Conservation (phyloP, 192 early-diverging fungal genomes). For the Backusella macrospora region DNA sequence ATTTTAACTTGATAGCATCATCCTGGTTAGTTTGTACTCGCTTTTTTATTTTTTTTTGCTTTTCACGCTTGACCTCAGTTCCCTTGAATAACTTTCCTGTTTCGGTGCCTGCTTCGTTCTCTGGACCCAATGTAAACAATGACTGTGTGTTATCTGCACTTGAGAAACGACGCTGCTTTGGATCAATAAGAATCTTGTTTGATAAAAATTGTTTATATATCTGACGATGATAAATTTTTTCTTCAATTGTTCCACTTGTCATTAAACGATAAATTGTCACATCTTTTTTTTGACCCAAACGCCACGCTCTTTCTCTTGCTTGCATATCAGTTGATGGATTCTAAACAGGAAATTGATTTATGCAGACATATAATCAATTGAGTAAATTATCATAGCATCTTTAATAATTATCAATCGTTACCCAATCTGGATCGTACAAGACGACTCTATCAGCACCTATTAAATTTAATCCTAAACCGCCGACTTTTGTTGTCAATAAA, state of each 20-base stretch:
- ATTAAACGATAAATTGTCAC: conserved; percentile 96
- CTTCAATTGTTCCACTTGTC: conserved; percentile 93
- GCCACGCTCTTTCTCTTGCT: conserved; percentile 94
- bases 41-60: conserved; percentile 18
- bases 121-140: conserved; percentile 76
- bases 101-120: conserved; percentile 66
- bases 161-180: conserved; percentile 88
- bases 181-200: conserved; percentile 94
- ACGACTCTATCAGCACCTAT: conserved; percentile 94
- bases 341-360: conserved; percentile 18
- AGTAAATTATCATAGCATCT: no score
- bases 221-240: conserved; percentile 97
- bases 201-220: conserved; percentile 97
- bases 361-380: background rate
- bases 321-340: conserved; percentile 97
- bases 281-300: conserved; percentile 84
- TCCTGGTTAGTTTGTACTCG: conserved; percentile 25
- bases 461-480: conserved; percentile 94
- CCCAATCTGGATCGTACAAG: conserved; percentile 97
- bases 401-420: conserved; percentile 1
- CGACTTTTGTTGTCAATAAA: conserved; percentile 96
- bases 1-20: conserved; percentile 36
- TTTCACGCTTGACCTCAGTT: conserved; percentile 59
- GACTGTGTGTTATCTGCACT: conserved; percentile 76
- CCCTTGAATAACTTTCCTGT: conserved; percentile 85